Conservation (phyloP, 2,329 filamentous ascomycete genomes). For the Periconia digitata region DNA sequence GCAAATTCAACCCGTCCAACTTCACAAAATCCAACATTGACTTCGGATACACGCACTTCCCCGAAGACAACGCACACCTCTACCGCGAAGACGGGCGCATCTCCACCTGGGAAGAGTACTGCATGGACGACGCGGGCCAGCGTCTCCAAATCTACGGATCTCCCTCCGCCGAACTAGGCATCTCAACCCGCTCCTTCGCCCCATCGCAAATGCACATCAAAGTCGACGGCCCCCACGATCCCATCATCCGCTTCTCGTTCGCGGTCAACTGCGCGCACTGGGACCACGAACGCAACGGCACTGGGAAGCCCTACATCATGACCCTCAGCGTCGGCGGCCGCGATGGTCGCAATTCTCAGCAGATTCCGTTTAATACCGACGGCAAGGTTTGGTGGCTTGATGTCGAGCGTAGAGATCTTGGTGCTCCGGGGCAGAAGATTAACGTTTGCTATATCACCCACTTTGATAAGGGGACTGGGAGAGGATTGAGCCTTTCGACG, state of each 20-base stretch:
- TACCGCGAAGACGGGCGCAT: slow-evolving; percentile 72
- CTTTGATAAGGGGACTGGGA: slow-evolving; percentile 53
- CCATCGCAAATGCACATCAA: slow-evolving; percentile 64
- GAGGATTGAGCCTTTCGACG: slow-evolving; percentile 51
- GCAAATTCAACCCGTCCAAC: slow-evolving; percentile 21
- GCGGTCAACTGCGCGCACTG: slow-evolving; percentile 80
- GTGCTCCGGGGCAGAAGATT: slow-evolving; percentile 58
- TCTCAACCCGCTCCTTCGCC: slow-evolving; percentile 60
- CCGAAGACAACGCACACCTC: slow-evolving; percentile 66
- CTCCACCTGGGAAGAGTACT: slow-evolving; percentile 80
- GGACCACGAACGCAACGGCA: slow-evolving; percentile 69
- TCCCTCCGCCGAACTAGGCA: slow-evolving; percentile 52
- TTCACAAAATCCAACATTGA: slow-evolving; percentile 72
- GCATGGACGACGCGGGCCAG: slow-evolving; percentile 57
- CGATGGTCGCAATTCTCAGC: slow-evolving; percentile 69
- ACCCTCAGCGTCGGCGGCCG: slow-evolving; percentile 63
- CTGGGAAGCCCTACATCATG: slow-evolving; percentile 68
- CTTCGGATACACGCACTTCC: slow-evolving; percentile 82
- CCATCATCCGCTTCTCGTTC: slow-evolving; percentile 74
- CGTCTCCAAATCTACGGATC: slow-evolving; percentile 51
- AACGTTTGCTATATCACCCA: slow-evolving; percentile 63
- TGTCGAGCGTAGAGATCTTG: slow-evolving; percentile 57
- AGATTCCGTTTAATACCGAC: slow-evolving; percentile 70
- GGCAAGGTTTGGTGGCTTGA: slow-evolving; percentile 82
- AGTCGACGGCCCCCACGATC: slow-evolving; percentile 52